Percentiles rank a stretch among this genome's conserved stretches.
Evolutionary conservation across 2,329 filamentous ascomycete genomes (phyloP).

Genomic region (Sphaerulina vaccinii): DNA sequence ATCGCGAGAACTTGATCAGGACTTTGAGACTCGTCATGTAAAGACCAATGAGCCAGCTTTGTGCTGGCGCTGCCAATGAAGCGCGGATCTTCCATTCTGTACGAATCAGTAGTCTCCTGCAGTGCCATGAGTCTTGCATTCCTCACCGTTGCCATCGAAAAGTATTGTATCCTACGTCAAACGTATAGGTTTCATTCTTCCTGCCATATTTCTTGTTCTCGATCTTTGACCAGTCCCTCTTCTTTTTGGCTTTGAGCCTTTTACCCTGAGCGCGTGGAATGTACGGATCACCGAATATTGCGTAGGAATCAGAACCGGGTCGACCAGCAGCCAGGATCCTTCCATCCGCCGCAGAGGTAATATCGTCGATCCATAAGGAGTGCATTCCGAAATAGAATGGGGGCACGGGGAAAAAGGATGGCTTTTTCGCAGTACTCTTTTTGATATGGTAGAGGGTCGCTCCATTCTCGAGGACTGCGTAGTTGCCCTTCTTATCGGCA

Average conservation of each 20-base stretch:
- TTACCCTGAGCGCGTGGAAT: neutral
- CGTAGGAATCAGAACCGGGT: neutral
- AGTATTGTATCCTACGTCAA: constrained; percentile 1
- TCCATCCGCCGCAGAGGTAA: too few species aligned
- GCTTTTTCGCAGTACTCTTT: neutral
- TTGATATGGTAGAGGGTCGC: neutral
- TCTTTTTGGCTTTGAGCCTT: neutral
- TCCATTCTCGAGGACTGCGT: constrained; percentile 4
- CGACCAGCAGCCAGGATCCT: constrained; percentile 1
- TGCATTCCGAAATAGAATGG: too few species aligned
- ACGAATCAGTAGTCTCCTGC: neutral
- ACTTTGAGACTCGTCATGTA: neutral
- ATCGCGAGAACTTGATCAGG: neutral
- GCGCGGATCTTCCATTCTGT: neutral
- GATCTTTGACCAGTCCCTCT: neutral
- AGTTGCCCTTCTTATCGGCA: neutral
- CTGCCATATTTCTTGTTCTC: neutral
- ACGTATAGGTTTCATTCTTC: neutral
- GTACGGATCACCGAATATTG: neutral
- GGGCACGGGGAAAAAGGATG: too few species aligned
- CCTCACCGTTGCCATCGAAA: constrained; percentile 3
- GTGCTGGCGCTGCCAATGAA: constrained; percentile 4
- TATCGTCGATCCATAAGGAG: too few species aligned
- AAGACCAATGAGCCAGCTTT: neutral
- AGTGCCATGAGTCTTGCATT: neutral